Evolutionary conservation across 768 basidiomycete species (phyloP), one percentile per base, ranked within the genome.

Genomic region (Amyloporia xantha): DNA sequence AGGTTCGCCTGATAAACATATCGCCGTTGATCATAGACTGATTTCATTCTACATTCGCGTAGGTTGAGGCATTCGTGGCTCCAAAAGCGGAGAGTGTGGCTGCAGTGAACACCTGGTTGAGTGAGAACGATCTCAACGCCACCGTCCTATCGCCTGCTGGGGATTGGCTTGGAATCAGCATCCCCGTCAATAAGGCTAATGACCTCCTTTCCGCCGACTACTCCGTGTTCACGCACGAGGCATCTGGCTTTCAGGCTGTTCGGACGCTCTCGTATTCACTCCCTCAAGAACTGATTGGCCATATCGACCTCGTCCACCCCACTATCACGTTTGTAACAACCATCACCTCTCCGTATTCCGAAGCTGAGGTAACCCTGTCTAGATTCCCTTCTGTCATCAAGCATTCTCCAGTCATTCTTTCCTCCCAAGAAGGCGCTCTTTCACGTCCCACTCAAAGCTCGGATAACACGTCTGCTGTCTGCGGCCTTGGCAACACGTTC

Each of bases 231-330:
- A 57, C 50, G 42, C 64, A 71, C 46, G 12, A 39, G 12, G 53
- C 45, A 1, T 63, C 62, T 33, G 65, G 67, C 37, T 52, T 41
- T 27, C 33, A 59, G 26, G 48, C 57, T 20, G 51, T 69, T 33
- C 63, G 69, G 24, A 70, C 70, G 1, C 59, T 72, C 19, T 49
- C 54, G 9, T 69, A 68, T 54, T 69, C 70, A 4, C 43, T 72
- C n/a, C 71, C 70, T 12, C 39, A 53, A 6, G 52, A 52, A 2
- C 58, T 72, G 15, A 51, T 58, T 36, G 52, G 45, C 3, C 61
- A 66, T 41, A 56, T 72, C 49, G 54, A 63, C 23, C 42, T 63
- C 15, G 55, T 71, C 20, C 62, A 66, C 41, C 66, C 66, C 11
- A 67, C 60, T 1, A 55, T 58, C 24, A 53, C 60, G 57, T 65